Evolutionary conservation across 1,284 basidiomycete genomes (phyloP), one percentile per base, ranked within the genome.

Genomic region (Lentinus polychrous): DNA sequence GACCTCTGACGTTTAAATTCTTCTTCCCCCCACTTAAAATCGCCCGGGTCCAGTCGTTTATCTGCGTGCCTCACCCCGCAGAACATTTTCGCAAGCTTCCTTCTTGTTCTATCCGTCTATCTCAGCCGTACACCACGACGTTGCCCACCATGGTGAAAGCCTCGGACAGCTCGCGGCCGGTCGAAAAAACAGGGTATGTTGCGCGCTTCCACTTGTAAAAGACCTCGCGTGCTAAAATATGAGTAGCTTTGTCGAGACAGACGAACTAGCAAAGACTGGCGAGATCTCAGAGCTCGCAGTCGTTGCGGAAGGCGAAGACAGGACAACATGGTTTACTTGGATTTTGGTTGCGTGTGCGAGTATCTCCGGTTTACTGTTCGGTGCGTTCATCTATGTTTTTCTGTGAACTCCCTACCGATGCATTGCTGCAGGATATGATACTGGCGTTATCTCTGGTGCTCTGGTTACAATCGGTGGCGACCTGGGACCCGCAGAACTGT

Each of bases 321-420:
- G 66, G 41, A 83, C 79, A 37, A 84, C 81, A 1, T 78, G 75
- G 74, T 86, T 86, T 52, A 75, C 86, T 1, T 86, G 83, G 83
- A 65, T 81, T 23, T 70, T 87, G 33, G 82, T 86, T 14, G 61
- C 72, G 45, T 82, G 79, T 53, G 79, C 78, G 22, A 78, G 79
- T 47, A 82, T 91, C 48, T 86, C 83, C n/a, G 87, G 86, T 10
- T 61, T 90, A 38, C 71, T 89, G 8, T 91, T 91, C 55, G 86
- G 86, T 84, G 52, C 43, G 80, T 67, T 24, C 14, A 35, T 20
- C 15, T 14, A 34, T 43, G 3, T 14, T 35, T 8, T 36, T 46
- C 23, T 37, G 17, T 45, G 12, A 14, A 40, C 20, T 42, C 22
- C n/a, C 43, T n/a, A 27, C 15, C 12, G 35, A 32, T n/a, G 33